Evolutionary conservation across 228 moss, liverwort and hornwort genomes (phyloP), one percentile per base, ranked within the genome.

Genomic region (Sphagnum magellanicum): DNA sequence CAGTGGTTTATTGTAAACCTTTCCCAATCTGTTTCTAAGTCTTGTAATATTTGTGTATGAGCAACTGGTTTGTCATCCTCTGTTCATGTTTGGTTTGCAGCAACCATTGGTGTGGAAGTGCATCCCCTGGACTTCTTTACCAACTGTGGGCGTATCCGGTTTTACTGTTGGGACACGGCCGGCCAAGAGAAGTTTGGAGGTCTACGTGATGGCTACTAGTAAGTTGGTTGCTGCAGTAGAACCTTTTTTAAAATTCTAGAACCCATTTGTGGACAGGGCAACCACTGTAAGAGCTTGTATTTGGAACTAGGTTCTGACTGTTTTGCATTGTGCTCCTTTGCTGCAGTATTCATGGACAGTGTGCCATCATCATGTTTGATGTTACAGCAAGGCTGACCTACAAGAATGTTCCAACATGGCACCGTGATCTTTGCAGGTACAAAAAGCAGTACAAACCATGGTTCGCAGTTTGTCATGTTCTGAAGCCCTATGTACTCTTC

Each of bases 291-390:
- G 32, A 32, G 32, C 32, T 32, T 3, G 32, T 32, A 32, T 32
- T 32, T 32, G 32, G 32, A 32, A 32, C 32, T 32, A 32, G 32
- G 32, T 32, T 32, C 32, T 32, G 32, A 32, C 32, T 32, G 32
- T 2, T 32, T 32, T 32, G 32, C 32, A 32, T 2, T 32, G 32
- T 32, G 32, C 32, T 32, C 32, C 32, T 32, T 32, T 32, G 32
- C 32, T 32, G 9, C 89, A 92, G 89, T 53, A 91, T 91, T 13
- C 93, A 94, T 60, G 93, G 93, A 0, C 93, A 94, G 71, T 94
- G 93, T 46, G 93, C 93, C 6, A 94, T 94, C 63, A 94, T 94
- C 62, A 94, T 94, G 93, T 94, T 94, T 58, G 94, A 94, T 66
- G 94, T 94, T 9, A 91, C 94, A 12, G 91, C 94, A 0, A 81